Percentiles rank a stretch among this genome's conserved stretches.
Evolutionary conservation across 1,284 basidiomycete genomes (phyloP).

Genomic region (Sanghuangporus sanghuang): DNA sequence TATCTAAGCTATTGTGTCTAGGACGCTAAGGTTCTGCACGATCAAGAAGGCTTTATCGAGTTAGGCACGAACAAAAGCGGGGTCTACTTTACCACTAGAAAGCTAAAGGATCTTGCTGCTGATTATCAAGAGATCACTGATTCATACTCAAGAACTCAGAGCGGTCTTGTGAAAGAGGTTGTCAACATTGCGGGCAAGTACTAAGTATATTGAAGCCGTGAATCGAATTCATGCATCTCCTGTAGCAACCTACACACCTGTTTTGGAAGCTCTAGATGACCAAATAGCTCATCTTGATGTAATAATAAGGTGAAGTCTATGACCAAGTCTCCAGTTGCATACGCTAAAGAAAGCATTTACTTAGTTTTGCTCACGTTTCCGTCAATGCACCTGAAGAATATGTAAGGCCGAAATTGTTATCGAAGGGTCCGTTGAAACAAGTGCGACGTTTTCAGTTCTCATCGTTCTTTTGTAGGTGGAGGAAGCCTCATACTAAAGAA

Average conservation of each 20-base stretch:
- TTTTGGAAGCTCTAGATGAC: conserved; percentile 86
- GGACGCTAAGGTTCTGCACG: conserved; percentile 77
- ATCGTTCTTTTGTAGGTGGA: conserved; percentile 42
- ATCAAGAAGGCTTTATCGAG: conserved; percentile 76
- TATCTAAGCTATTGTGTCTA: conserved; percentile 27
- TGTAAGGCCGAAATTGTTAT: conserved; percentile 72
- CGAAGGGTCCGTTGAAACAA: conserved; percentile 49
- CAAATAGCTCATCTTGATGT: conserved; percentile 91
- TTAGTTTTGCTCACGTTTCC: conserved; percentile 86
- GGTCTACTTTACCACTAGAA: conserved; percentile 86
- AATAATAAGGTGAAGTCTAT: conserved; percentile 62
- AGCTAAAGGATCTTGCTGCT: conserved; percentile 68
- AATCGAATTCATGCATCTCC: neutral
- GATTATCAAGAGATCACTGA: conserved; percentile 71
- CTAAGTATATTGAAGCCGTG: neutral
- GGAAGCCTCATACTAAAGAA: conserved; percentile 76
- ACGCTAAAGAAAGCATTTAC: neutral
- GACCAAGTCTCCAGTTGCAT: neutral
- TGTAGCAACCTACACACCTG: conserved; percentile 83
- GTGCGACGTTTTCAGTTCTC: neutral
- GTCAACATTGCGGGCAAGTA: conserved; percentile 84
- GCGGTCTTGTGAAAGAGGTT: conserved; percentile 87
- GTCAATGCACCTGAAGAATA: conserved; percentile 85
- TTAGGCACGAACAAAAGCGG: conserved; percentile 86
- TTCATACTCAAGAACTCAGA: conserved; percentile 74